Evolutionary conservation across 139 green algal genomes (phyloP).

Genomic region (Chlorella sp.): DNA sequence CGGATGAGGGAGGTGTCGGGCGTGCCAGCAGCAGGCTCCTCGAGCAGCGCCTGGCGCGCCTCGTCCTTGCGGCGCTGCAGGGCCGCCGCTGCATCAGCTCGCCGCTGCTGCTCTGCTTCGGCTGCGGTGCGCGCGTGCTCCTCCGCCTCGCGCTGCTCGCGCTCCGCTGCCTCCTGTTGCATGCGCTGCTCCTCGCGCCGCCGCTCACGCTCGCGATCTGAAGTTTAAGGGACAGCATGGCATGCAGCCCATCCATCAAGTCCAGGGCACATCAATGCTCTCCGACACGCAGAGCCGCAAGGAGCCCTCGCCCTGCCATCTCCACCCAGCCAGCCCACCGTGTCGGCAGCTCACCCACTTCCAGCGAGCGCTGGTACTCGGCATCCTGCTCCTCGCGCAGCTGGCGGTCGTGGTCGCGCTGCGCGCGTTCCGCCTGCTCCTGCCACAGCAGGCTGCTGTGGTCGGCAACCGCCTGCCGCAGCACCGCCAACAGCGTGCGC

Average conservation of each 20-base stretch:
- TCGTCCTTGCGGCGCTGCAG: slow-evolving; percentile 40
- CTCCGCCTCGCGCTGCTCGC: too few species aligned
- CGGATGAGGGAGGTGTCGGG: slow-evolving; percentile 41
- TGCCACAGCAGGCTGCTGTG: slow-evolving; percentile 35
- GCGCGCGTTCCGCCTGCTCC: slow-evolving; percentile 26
- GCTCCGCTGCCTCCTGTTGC: slow-evolving; percentile 58
- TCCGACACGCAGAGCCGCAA: too few species aligned
- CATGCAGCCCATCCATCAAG: too few species aligned
- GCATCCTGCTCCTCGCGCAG: slow-evolving; percentile 78
- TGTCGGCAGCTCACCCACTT: too few species aligned
- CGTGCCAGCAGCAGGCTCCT: slow-evolving; percentile 53
- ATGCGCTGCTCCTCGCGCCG: too few species aligned
- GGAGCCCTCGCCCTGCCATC: too few species aligned
- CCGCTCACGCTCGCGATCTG: too few species aligned
- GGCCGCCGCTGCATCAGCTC: slow-evolving; percentile 38
- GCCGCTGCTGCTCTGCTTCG: slow-evolving; percentile 51
- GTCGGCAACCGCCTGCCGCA: slow-evolving; percentile 20
- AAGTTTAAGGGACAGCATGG: too few species aligned
- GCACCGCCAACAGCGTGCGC: slow-evolving; percentile 28
- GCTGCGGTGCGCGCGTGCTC: too few species aligned
- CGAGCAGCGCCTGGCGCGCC: slow-evolving; percentile 50
- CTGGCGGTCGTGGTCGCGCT: slow-evolving; percentile 53
- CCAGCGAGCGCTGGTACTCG: slow-evolving; percentile 74
- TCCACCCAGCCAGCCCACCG: too few species aligned
- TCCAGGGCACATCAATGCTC: too few species aligned